Evolutionary conservation across 306 rosid species (phyloP).

Genomic region (Amphicarpaea edgeworthii): DNA sequence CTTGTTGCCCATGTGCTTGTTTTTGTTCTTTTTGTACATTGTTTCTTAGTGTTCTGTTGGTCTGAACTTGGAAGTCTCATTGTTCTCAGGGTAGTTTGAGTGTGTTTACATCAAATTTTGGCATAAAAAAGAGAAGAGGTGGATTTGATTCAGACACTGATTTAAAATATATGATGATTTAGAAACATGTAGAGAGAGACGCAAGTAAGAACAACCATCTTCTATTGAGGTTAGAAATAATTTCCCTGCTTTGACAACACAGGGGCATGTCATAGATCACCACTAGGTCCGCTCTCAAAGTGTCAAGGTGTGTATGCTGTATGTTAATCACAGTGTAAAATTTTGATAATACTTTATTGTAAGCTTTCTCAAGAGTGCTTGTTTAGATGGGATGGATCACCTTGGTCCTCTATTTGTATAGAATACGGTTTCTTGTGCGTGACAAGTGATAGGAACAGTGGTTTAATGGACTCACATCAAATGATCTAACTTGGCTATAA

Average conservation of each 20-base stretch:
- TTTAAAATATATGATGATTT: neutral
- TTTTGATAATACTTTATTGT: neutral
- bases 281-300: neutral
- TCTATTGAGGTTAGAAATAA: neutral
- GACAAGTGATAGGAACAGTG: neutral
- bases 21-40: neutral
- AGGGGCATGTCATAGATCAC: neutral
- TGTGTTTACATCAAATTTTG: neutral
- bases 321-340: neutral
- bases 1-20: neutral
- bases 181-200: neutral
- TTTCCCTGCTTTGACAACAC: neutral
- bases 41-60: constrained; percentile 17
- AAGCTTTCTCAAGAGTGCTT: constrained; percentile 1
- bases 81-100: neutral
- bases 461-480: neutral
- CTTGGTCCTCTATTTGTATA: constrained; percentile 17
- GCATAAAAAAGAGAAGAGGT: neutral
- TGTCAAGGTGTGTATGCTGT: neutral
- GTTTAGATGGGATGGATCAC: constrained; percentile 10
- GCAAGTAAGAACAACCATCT: neutral
- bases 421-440: neutral
- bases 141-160: neutral
- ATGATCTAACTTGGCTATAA: neutral
- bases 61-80: neutral